These are phyloP conservation scores for Penstemon barbatus DNA, from an alignment of 257 asterid species.

Conservation along the genomic window DNA sequence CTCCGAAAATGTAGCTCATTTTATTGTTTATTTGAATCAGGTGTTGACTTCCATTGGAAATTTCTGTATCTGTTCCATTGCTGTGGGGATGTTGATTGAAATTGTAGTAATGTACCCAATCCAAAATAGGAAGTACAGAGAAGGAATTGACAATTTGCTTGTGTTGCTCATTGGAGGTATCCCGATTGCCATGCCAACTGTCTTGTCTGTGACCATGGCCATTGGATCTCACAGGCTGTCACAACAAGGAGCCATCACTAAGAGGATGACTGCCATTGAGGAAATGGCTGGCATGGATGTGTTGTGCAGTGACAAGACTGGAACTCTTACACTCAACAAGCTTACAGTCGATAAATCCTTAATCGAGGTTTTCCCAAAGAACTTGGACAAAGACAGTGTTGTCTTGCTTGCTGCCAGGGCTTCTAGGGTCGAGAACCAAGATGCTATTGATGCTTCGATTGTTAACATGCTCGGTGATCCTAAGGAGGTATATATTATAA, in stretches of 20 bases:
- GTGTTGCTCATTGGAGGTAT: constrained; percentile 92
- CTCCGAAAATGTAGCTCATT: no score
- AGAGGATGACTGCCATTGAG: constrained; percentile 98
- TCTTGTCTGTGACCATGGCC: constrained; percentile 92
- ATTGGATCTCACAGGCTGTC: constrained; percentile 92
- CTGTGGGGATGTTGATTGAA: constrained; percentile 74
- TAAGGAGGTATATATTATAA: constrained; percentile 37
- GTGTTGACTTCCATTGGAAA: constrained; percentile 87
- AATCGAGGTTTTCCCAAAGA: constrained; percentile 57
- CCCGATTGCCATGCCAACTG: constrained; percentile 97
- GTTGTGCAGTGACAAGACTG: constrained; percentile 92
- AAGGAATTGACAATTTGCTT: constrained; percentile 81
- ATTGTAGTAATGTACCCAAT: constrained; percentile 79
- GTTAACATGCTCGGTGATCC: constrained; percentile 54
- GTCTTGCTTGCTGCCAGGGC: constrained; percentile 51
- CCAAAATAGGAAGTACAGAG: constrained; percentile 65
- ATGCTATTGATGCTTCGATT: constrained; percentile 58
- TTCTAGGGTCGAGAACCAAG: constrained; percentile 54
- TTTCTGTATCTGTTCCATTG: constrained; percentile 90
- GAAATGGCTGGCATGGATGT: constrained; percentile 98
- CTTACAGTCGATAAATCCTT: constrained; percentile 71
- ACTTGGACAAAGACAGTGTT: constrained; percentile 43
- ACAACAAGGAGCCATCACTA: constrained; percentile 93
- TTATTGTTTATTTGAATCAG: constrained; percentile 31
- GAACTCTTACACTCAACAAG: constrained; percentile 91